These are phyloP conservation scores for Pilatotrama ljubarskyi DNA, from an alignment of 768 basidiomycete genomes.

Conservation along the genomic window DNA sequence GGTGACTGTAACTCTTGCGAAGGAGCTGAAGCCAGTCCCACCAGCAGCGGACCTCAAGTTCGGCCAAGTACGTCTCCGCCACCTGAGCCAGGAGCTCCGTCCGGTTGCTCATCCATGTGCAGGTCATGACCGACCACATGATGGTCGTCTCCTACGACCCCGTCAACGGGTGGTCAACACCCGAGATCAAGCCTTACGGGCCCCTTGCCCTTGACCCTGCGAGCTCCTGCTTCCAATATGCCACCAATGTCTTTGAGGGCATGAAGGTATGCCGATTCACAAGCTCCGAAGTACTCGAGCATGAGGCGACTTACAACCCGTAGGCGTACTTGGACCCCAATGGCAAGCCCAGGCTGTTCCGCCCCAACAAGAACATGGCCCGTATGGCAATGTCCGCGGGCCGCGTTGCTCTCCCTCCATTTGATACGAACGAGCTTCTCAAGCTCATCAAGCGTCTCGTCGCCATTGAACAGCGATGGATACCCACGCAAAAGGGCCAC, in stretches of 20 bases:
- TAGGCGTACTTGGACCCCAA: slow-evolving; percentile 73
- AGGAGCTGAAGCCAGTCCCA: slow-evolving; percentile 52
- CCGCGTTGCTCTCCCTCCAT: slow-evolving; percentile 68
- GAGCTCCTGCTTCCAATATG: slow-evolving; percentile 60
- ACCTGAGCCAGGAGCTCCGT: background rate
- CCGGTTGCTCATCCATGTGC: slow-evolving; percentile 2
- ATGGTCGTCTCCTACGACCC: slow-evolving; percentile 65
- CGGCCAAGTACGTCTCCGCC: slow-evolving; percentile 47
- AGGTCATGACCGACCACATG: slow-evolving; percentile 82
- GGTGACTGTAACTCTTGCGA: slow-evolving; percentile 47
- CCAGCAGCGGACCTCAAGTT: slow-evolving; percentile 50
- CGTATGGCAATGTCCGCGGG: slow-evolving; percentile 70
- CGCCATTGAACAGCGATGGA: slow-evolving; percentile 76
- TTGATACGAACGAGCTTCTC: slow-evolving; percentile 48
- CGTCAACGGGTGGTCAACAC: slow-evolving; percentile 63
- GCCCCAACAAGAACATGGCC: slow-evolving; percentile 84
- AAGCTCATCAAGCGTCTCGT: slow-evolving; percentile 67
- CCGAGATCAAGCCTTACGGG: slow-evolving; percentile 72
- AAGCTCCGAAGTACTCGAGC: background rate
- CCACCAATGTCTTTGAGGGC: slow-evolving; percentile 60
- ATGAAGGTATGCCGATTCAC: slow-evolving; percentile 52
- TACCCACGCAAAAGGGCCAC: slow-evolving; percentile 70
- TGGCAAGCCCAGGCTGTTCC: slow-evolving; percentile 75
- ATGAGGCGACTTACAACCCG: too few species aligned
- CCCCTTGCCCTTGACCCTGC: slow-evolving; percentile 60